A percentile compares a stretch with the other conserved stretches of the same genome.
These are phyloP conservation scores for Lactarius tabidus DNA, from an alignment of 768 basidiomycete species.

Conservation along the genomic window DNA sequence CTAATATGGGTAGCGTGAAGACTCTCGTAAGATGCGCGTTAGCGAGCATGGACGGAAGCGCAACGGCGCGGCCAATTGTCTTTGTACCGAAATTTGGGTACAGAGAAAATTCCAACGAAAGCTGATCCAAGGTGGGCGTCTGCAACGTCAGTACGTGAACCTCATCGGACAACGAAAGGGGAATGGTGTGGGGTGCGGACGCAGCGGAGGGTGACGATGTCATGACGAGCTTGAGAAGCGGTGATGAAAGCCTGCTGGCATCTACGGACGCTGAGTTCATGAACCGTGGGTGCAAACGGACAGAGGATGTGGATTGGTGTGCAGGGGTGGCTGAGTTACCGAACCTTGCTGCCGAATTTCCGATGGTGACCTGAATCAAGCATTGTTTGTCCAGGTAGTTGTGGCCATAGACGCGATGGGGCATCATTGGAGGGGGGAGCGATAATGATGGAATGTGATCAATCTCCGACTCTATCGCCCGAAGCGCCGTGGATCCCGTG, in stretches of 20 bases:
- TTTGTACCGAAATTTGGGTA: conserved; percentile 98
- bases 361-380: conserved; percentile 83
- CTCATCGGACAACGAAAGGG: conserved; percentile 72
- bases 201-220: conserved; percentile 80
- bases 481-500: conserved; percentile 25
- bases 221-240: conserved; percentile 93
- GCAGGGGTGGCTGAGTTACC: conserved; percentile 28
- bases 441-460: conserved; percentile 94
- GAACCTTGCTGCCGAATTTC: conserved; percentile 49
- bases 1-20: conserved; percentile 76
- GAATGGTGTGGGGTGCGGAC: conserved; percentile 86
- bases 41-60: conserved; percentile 68
- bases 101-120: conserved; percentile 87
- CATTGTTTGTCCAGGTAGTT: conserved; percentile 86
- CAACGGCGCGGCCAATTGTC: conserved; percentile 90
- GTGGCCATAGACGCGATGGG: conserved; percentile 95
- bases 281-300: conserved; percentile 71
- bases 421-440: conserved; percentile 96
- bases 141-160: conserved; percentile 84
- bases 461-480: conserved; percentile 60
- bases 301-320: conserved; percentile 42
- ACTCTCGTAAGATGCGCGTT: conserved; percentile 50
- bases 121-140: conserved; percentile 61
- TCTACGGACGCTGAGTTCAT: conserved; percentile 65
- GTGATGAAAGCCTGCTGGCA: conserved; percentile 63